phyloP scores from a whole-genome alignment of 306 rosid genomes.

The Castanospermum australe region DNA sequence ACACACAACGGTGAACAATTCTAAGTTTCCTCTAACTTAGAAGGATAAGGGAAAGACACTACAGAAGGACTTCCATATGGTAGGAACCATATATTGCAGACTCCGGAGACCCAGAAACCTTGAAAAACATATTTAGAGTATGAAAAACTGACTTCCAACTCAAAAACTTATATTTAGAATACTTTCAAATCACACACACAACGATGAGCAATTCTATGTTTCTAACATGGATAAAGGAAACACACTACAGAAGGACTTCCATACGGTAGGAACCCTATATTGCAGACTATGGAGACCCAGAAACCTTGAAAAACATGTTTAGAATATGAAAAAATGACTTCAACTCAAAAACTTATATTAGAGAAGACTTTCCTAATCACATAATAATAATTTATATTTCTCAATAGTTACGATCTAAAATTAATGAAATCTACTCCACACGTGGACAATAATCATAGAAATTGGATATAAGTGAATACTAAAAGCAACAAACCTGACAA shows the following conservation, averaged over 20 bases:
- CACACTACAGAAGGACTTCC: too few relatives aligned
- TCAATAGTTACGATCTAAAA: constrained; percentile 2
- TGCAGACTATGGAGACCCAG: neutral
- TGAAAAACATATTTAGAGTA: neutral
- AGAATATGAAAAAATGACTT: neutral
- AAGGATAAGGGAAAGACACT: too few relatives aligned
- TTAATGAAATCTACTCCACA: constrained; percentile 8
- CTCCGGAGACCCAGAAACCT: neutral
- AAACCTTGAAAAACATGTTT: neutral
- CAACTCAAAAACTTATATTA: neutral
- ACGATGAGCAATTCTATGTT: too few relatives aligned
- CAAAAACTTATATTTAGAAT: neutral
- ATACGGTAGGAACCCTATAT: too few relatives aligned
- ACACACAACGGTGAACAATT: too few relatives aligned
- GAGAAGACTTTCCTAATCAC: neutral
- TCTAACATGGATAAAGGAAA: too few relatives aligned
- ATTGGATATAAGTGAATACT: neutral
- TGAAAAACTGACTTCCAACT: neutral
- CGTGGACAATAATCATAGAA: constrained; percentile 16
- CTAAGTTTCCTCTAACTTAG: too few relatives aligned
- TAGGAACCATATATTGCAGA: neutral
- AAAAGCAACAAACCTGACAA: constrained; percentile 64
- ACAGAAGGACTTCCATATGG: too few relatives aligned
- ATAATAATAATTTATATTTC: constrained; percentile 6
- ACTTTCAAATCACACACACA: neutral